These are phyloP conservation scores for Pleurotus citrinopileatus DNA, from an alignment of 768 basidiomycete genomes.

Conservation along the genomic window DNA sequence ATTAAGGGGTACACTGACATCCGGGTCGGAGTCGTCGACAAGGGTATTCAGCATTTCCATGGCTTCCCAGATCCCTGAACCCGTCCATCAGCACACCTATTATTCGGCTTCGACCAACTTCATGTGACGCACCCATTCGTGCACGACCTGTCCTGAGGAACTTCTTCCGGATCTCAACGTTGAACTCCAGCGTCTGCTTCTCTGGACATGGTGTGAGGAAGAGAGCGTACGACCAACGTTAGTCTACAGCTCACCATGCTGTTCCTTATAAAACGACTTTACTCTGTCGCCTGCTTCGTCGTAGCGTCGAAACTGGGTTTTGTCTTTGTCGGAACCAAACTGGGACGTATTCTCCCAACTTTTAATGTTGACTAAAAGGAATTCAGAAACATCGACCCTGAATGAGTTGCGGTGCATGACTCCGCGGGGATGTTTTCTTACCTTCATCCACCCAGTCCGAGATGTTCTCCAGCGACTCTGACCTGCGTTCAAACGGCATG, in stretches of 20 bases:
- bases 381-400: not conserved
- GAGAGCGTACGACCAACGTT: not conserved
- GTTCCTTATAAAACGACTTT: constrained; percentile 62
- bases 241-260: constrained; percentile 41
- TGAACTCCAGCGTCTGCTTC: constrained; percentile 85
- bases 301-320: constrained; percentile 54
- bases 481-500: not conserved
- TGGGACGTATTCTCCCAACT: constrained; percentile 43
- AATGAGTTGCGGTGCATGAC: not conserved
- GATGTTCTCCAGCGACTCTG: constrained; percentile 8
- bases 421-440: too few species aligned
- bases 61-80: constrained; percentile 63
- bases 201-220: constrained; percentile 34
- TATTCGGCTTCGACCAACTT: not conserved
- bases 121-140: constrained; percentile 48
- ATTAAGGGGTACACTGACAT: constrained; percentile 41
- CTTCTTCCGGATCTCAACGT: constrained; percentile 69
- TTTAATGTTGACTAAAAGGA: constrained; percentile 52
- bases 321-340: constrained; percentile 54
- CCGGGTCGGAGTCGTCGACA: constrained; percentile 88
- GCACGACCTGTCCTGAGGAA: constrained; percentile 65
- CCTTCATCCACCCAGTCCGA: constrained; percentile 10
- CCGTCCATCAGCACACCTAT: not conserved
- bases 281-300: constrained; percentile 63
- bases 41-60: constrained; percentile 85